Conservation (phyloP, 345 rosid species). For the Linum usitatissimum region DNA sequence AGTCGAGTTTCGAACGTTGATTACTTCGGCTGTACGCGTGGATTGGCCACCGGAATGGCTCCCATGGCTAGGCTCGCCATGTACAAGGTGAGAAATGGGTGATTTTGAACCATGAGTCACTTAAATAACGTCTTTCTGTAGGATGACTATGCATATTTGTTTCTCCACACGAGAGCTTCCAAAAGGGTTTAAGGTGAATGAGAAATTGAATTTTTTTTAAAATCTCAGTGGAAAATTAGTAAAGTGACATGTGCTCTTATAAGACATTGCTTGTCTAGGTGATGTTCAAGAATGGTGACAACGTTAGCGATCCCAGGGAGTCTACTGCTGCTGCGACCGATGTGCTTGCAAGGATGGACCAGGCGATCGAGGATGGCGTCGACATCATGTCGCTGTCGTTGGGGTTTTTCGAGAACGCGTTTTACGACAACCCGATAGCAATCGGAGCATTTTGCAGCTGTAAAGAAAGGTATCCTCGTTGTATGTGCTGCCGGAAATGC, state of each 20-base stretch:
- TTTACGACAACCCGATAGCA: conserved; percentile 36
- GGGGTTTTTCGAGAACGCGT: conserved; percentile 26
- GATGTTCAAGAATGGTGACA: no score
- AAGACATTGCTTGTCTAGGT: no score
- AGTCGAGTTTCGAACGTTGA: conserved; percentile 17
- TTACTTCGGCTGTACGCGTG: conserved; percentile 43
- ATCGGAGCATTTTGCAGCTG: conserved; percentile 46
- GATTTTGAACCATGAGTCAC: no score
- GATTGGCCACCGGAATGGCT: conserved; percentile 33
- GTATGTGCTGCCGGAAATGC: conserved; percentile 35
- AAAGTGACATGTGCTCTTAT: no score
- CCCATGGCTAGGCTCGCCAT: conserved; percentile 44
- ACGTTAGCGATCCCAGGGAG: no score
- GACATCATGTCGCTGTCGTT: conserved; percentile 34
- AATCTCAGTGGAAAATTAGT: no score
- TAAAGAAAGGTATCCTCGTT: conserved; percentile 40
- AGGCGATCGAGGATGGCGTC: conserved; percentile 42
- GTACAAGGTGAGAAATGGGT: no score
- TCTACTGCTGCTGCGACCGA: conserved; percentile 36
- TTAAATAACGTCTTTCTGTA: no score
- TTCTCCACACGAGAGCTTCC: no score
- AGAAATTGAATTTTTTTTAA: no score
- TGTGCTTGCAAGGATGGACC: conserved; percentile 43
- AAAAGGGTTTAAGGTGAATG: no score
- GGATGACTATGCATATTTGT: no score